These are phyloP conservation scores for Syncephalastrum sp. DNA, from an alignment of 371 early-diverging fungal species.

Conservation along the genomic window DNA sequence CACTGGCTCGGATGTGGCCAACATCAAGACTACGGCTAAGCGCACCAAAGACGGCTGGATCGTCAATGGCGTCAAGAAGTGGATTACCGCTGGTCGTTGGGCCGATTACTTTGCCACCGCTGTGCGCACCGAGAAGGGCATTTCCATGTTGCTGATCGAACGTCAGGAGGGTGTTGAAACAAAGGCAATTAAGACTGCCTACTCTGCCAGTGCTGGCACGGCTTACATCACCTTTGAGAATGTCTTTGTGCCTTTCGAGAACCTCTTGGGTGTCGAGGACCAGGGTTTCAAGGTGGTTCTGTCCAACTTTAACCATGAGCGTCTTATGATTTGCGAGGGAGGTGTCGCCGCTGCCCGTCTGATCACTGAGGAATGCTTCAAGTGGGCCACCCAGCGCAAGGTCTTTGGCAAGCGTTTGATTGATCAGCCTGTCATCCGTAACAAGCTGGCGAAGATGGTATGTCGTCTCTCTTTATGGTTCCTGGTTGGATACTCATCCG, in stretches of 20 bases:
- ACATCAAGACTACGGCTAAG: conserved; percentile 70
- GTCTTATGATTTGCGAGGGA: conserved; percentile 27
- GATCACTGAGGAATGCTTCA: conserved; percentile 18
- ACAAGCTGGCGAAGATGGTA: conserved; percentile 63
- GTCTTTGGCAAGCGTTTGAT: conserved; percentile 83
- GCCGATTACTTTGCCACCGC: conserved; percentile 64
- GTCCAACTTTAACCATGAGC: conserved; percentile 76
- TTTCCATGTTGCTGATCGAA: conserved; percentile 69
- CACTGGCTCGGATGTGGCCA: conserved; percentile 80
- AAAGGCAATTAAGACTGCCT: conserved; percentile 65
- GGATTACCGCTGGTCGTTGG: conserved; percentile 80
- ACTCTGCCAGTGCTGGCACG: conserved; percentile 70
- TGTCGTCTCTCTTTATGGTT: too few relatives aligned
- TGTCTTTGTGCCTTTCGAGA: conserved; percentile 79
- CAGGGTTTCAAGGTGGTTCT: conserved; percentile 80
- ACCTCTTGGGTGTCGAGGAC: conserved; percentile 83
- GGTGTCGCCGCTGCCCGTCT: conserved; percentile 50
- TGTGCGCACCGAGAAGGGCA: conserved; percentile 68
- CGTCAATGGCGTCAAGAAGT: conserved; percentile 84
- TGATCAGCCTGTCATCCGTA: conserved; percentile 69
- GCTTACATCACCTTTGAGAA: conserved; percentile 76
- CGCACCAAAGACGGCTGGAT: conserved; percentile 67
- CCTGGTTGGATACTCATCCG: conserved; percentile 62
- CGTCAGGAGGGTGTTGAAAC: conserved; percentile 72
- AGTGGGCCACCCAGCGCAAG: conserved; percentile 53